Conservation (phyloP, 495 filamentous ascomycete species). For the Hamigera avellanea region DNA sequence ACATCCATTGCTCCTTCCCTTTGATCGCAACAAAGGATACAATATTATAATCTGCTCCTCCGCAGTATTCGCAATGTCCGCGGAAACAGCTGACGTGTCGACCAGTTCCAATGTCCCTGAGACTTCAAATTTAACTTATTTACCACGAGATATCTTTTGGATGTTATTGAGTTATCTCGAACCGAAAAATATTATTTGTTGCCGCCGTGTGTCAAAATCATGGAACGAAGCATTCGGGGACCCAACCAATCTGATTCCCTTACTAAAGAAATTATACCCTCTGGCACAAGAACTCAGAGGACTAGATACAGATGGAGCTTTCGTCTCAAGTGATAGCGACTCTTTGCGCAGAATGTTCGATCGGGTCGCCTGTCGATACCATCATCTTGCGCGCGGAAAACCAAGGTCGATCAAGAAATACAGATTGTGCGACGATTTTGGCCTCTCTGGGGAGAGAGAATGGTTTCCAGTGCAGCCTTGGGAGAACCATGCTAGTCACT, state of each 20-base stretch:
- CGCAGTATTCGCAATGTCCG: conserved; percentile 6
- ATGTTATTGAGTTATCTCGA: conserved; percentile 29
- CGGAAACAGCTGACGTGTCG: conserved; percentile 1
- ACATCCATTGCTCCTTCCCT: background rate
- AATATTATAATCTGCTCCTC: conserved; percentile 1
- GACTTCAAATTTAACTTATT: conserved; percentile 12
- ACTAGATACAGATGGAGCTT: no score
- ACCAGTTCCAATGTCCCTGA: background rate
- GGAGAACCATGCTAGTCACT: conserved; percentile 40
- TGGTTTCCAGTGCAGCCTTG: conserved; percentile 44
- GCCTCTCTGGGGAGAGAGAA: conserved; percentile 19
- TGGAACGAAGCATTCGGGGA: conserved; percentile 47
- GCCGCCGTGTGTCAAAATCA: conserved; percentile 40
- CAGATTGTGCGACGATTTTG: conserved; percentile 24
- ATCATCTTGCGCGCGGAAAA: conserved; percentile 36
- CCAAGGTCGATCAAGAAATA: conserved; percentile 39
- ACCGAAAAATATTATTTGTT: conserved; percentile 39
- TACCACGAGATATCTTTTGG: conserved; percentile 35
- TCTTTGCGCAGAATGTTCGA: conserved; percentile 41
- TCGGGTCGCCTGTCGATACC: conserved; percentile 43
- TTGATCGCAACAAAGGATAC: background rate
- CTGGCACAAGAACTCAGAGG: conserved; percentile 41
- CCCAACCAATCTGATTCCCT: conserved; percentile 27
- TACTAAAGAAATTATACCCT: conserved; percentile 42
- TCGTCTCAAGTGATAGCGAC: no score